Base-by-base conservation (phyloP, 352 stramenopile species). In the Phytophthora sansomeana region DNA sequence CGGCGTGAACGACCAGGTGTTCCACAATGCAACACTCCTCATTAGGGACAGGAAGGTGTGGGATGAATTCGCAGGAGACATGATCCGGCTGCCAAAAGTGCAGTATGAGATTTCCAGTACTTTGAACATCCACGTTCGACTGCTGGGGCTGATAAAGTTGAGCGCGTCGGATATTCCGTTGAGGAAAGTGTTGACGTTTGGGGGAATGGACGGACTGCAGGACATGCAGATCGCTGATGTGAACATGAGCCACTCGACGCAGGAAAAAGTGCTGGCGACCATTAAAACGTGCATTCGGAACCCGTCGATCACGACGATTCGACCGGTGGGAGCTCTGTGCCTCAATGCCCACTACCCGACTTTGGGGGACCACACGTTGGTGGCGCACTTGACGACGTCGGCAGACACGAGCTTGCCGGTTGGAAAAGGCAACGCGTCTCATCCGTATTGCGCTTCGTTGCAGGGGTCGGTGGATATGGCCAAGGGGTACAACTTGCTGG, bases 241-340 rank as follows among this genome's bases (percentile, higher is more conserved):
- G 21, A 66, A 87, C 30, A 90, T 94, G 86, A 70, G 57, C 14
- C 48, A 81, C 28, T 94, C 86, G 24, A 94, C 83, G 5, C 55
- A 76, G 28, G 69, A 77, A 41, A 60, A 85, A 29, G 83, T 92
- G 50, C n/a, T 88, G 33, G 75, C 82, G 11, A 80, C 54, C 5
- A 92, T 94, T 75, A 88, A 87, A 60, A 89, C 86, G n/a, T 94
- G 86, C 55, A 61, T 94, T n/a, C 79, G 74, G 28, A 94, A 94
- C 35, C 86, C 86, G n/a, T 94, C 86, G n/a, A 70, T 81, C 35
- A 84, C 85, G 33, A 88, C 81, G 28, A 77, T 94, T 21, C 73
- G 63, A 32, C 83, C 86, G 0, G 80, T 92, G n/a, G 86, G 86
- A 1, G 67, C 69, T 1, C 61, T 94, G 9, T 94, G 86, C 54